These are phyloP conservation scores for Aegilops umbellulata DNA, from an alignment of 176 grass and related monocot species.

Conservation along the genomic window DNA sequence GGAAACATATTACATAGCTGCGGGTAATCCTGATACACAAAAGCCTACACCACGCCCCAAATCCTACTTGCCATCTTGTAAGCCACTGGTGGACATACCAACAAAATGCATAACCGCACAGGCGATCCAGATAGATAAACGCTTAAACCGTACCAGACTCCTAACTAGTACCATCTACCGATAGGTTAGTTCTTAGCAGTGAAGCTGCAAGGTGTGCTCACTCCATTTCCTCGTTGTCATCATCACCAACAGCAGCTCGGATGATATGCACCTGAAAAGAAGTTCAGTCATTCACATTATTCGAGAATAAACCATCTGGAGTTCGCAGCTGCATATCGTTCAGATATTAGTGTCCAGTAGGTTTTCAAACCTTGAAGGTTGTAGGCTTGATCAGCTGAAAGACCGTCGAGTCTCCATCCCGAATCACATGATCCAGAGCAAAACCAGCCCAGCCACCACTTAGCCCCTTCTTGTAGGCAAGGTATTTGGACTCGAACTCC, in stretches of 20 bases:
- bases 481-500: slow-evolving; percentile 61
- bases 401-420: slow-evolving; percentile 63
- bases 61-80: not conserved
- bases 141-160: slow-evolving; percentile 21
- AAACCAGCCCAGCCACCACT: slow-evolving; percentile 81
- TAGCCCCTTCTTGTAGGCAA: slow-evolving; percentile 64
- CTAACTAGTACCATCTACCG: not conserved
- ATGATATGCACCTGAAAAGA: slow-evolving; percentile 66
- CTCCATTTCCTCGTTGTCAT: slow-evolving; percentile 29
- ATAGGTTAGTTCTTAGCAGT: slow-evolving; percentile 15
- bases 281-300: not conserved
- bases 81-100: not conserved
- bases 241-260: slow-evolving; percentile 37
- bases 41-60: not conserved
- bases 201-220: slow-evolving; percentile 13
- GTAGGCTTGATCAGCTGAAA: slow-evolving; percentile 76
- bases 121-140: slow-evolving; percentile 14
- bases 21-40: not conserved
- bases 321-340: not conserved
- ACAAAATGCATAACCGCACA: not conserved
- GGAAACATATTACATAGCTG: not conserved
- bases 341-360: slow-evolving; percentile 1
- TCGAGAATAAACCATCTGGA: not conserved
- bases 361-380: slow-evolving; percentile 51
- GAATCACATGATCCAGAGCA: slow-evolving; percentile 62